Base-by-base conservation (phyloP, 495 filamentous ascomycete genomes). In the Aspergillus saccharolyticus region DNA sequence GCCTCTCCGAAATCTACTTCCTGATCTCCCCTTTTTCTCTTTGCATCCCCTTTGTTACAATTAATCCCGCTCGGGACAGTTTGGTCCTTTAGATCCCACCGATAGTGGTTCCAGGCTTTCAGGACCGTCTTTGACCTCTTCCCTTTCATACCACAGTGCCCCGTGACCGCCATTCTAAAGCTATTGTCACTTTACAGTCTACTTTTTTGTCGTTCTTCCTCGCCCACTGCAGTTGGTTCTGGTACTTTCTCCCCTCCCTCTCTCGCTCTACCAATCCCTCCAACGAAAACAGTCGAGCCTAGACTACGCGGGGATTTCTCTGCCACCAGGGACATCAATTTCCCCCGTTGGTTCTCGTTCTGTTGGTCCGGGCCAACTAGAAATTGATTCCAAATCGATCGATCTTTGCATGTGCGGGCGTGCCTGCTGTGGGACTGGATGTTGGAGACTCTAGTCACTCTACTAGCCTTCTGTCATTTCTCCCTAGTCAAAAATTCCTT, bases 111-210 rank as follows among this genome's bases (percentile, higher is more conserved):
- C 9, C 25, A 9, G 25, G 10, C 33, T 5, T 5, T 9, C 33
- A 39, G 33, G 33, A 39, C 33, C 6, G 33, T 39, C 14, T 12
- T 39, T 12, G 33, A 39, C 33, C 2, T n/a, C n/a, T n/a, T 28
- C 25, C 25, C 45, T 20, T 54, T 28, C 18, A 30, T 52, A 53
- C 45, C 59, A 44, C 30, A 20, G 22, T 43, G 17, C 48, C 25
- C 55, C 57, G 63, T 65, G 58, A 63, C 60, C 60, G 60, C 60
- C 25, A 28, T 28, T 28, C 25, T 28, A n/a, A n/a, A n/a, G n/a
- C n/a, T 9, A 28, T 28, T 28, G 4, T 28, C 25, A 28, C 9
- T 28, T 9, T 28, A n/a, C 25, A 28, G 25, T 28, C 15, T 16
- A 30, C 30, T 44, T n/a, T n/a, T n/a, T n/a, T n/a, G n/a, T n/a